Percentiles rank a stretch among this genome's conserved stretches.
phyloP scores from a whole-genome alignment of 495 filamentous ascomycete genomes.

The Aspergillus saccharolyticus region DNA sequence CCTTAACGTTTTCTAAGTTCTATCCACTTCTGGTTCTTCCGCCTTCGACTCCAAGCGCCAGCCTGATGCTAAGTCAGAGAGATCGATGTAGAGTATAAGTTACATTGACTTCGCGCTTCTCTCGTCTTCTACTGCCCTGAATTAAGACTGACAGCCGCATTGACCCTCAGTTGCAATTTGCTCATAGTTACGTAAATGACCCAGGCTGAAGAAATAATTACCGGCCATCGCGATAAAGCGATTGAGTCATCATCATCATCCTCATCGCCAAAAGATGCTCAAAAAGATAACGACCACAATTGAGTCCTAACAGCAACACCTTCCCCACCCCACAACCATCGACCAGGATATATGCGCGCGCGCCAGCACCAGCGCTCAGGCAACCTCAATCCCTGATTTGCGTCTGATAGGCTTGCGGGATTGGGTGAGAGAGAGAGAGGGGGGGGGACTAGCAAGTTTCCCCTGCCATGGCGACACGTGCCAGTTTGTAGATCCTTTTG shows the following conservation, averaged over 20 bases:
- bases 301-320: neutral
- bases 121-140: neutral
- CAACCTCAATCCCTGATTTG: slow-evolving; percentile 2
- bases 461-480: slow-evolving; percentile 25
- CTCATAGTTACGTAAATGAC: slow-evolving; percentile 1
- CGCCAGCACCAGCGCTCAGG: neutral
- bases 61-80: neutral
- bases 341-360: neutral
- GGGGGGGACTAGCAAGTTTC: slow-evolving; percentile 1
- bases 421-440: too few relatives aligned
- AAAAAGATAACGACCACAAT: neutral
- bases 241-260: neutral
- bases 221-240: neutral
- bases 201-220: neutral
- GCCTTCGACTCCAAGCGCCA: neutral
- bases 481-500: slow-evolving; percentile 27
- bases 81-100: too few relatives aligned
- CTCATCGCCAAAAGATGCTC: too few relatives aligned
- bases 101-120: too few relatives aligned
- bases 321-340: neutral
- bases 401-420: slow-evolving; percentile 11
- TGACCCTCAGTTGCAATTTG: neutral
- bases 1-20: neutral
- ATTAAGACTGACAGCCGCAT: neutral
- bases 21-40: too few relatives aligned